phyloP scores from a whole-genome alignment of 1,139 yeast genomes.

The Blastobotrys capitulatus region DNA sequence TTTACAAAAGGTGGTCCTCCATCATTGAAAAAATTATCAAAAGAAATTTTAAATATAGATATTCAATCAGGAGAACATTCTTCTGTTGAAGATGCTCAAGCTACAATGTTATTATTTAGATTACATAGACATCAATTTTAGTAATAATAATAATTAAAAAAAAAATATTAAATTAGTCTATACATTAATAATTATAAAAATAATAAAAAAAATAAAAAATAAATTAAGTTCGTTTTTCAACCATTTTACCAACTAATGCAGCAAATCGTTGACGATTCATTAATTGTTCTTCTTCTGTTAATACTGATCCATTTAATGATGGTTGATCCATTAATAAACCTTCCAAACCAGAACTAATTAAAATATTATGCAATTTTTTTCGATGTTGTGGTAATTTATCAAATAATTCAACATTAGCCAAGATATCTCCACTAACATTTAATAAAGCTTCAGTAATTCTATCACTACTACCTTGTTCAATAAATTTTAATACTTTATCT shows the following conservation, averaged over 20 bases:
- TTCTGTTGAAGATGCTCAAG: slow-evolving; percentile 86
- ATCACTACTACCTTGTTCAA: slow-evolving; percentile 21
- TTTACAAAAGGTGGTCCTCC: slow-evolving; percentile 72
- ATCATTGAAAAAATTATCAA: slow-evolving; percentile 58
- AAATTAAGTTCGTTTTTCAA: slow-evolving; percentile 3
- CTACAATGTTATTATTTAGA: slow-evolving; percentile 75
- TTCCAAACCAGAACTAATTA: slow-evolving; percentile 20
- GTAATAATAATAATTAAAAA: neutral
- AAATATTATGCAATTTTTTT: slow-evolving; percentile 15
- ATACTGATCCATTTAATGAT: neutral
- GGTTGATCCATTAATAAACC: slow-evolving; percentile 11
- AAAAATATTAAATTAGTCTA: neutral
- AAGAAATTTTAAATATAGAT: slow-evolving; percentile 49
- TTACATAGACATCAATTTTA: slow-evolving; percentile 60
- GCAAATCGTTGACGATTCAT: slow-evolving; percentile 10
- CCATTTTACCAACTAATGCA: slow-evolving; percentile 11
- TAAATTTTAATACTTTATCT: slow-evolving; percentile 18
- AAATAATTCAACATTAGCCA: slow-evolving; percentile 20
- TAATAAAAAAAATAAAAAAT: neutral
- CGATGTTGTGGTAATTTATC: slow-evolving; percentile 16
- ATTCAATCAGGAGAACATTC: slow-evolving; percentile 79
- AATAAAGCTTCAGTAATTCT: slow-evolving; percentile 20
- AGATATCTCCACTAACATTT: slow-evolving; percentile 18
- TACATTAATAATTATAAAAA: neutral
- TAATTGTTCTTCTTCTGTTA: slow-evolving; percentile 4